A percentile compares a stretch with the other conserved stretches of the same genome.
Conservation (phyloP, 768 basidiomycete species). For the Mycena alexandri region DNA sequence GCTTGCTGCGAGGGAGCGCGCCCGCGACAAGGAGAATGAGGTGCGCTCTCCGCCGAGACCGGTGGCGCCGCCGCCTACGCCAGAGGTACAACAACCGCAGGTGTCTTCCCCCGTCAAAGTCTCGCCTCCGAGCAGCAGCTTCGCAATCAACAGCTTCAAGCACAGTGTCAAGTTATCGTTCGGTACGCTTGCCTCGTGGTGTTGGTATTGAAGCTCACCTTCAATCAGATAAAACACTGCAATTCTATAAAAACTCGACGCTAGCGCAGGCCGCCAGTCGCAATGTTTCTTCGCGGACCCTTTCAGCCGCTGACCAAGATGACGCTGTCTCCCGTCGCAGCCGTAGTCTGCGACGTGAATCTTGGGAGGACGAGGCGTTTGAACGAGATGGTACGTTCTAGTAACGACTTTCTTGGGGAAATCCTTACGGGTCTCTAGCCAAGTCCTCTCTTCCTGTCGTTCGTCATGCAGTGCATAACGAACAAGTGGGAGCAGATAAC, state of each 20-base stretch:
- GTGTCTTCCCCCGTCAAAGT: slow-evolving; percentile 6
- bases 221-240: slow-evolving; percentile 73
- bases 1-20: slow-evolving; percentile 40
- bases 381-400: slow-evolving; percentile 56
- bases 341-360: slow-evolving; percentile 47
- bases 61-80: slow-evolving; percentile 32
- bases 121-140: slow-evolving; percentile 45
- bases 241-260: slow-evolving; percentile 74
- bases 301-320: slow-evolving; percentile 54
- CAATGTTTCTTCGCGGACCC: slow-evolving; percentile 57
- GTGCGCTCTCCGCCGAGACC: slow-evolving; percentile 29
- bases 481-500: slow-evolving; percentile 66
- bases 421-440: slow-evolving; percentile 44
- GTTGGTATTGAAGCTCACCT: slow-evolving; percentile 8
- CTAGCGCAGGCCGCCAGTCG: slow-evolving; percentile 59
- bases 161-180: slow-evolving; percentile 83
- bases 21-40: slow-evolving; percentile 46
- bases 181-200: slow-evolving; percentile 53
- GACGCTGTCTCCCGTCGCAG: slow-evolving; percentile 42
- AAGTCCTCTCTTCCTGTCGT: slow-evolving; percentile 68
- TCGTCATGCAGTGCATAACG: slow-evolving; percentile 65
- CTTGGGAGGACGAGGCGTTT: slow-evolving; percentile 64
- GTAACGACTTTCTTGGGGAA: not conserved
- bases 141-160: slow-evolving; percentile 64
- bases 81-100: slow-evolving; percentile 24